Conservation (phyloP, 441 rosid genomes). For the Adansonia gregorii region DNA sequence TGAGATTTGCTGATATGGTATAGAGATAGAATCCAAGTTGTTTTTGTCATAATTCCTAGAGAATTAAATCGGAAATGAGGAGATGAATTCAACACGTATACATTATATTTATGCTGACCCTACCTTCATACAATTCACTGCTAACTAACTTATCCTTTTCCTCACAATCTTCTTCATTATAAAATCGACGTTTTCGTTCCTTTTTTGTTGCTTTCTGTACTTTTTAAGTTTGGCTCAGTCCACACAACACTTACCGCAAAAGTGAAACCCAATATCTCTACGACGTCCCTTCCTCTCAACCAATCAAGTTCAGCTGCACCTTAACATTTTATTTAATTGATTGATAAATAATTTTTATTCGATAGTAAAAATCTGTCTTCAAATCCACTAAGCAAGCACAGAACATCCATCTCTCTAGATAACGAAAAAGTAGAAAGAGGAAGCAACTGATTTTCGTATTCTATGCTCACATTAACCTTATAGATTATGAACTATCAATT, state of each 20-base stretch:
- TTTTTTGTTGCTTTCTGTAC: background rate
- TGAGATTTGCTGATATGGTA: background rate
- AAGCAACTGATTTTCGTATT: too few relatives aligned
- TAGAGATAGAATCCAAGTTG: background rate
- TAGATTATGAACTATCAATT: too few relatives aligned
- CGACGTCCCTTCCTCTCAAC: too few relatives aligned
- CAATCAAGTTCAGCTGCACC: too few relatives aligned
- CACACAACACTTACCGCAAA: background rate
- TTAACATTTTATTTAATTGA: too few relatives aligned
- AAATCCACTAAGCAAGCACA: too few relatives aligned
- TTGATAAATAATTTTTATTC: too few relatives aligned
- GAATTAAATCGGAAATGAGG: background rate
- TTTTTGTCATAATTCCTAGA: background rate
- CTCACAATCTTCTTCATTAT: background rate
- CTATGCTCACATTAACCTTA: too few relatives aligned
- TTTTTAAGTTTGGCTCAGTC: background rate
- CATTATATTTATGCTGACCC: background rate
- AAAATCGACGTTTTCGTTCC: background rate
- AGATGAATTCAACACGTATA: background rate
- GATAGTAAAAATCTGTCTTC: too few relatives aligned
- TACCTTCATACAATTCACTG: conserved; percentile 7
- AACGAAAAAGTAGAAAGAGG: too few relatives aligned
- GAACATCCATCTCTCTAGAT: too few relatives aligned
- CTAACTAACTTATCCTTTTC: background rate
- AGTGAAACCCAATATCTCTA: background rate